phyloP scores from a whole-genome alignment of 768 basidiomycete species.

The Leccinum barrowsii region DNA sequence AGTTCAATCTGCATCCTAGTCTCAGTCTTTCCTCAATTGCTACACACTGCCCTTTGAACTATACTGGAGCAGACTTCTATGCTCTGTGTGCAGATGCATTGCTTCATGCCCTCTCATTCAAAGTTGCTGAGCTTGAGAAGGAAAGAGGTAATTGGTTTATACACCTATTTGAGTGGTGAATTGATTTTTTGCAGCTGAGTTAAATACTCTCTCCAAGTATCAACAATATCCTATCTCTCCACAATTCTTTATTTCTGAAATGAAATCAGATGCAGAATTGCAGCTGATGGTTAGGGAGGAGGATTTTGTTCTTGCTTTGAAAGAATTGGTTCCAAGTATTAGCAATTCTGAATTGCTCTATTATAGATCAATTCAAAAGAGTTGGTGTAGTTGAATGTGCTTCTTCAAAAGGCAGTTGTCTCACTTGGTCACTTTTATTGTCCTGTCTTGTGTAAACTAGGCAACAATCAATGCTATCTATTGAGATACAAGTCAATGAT shows the following conservation, averaged over 20 bases:
- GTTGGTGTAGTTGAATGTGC: slow-evolving; percentile 11
- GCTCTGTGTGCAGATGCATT: slow-evolving; percentile 96
- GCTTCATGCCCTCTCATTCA: slow-evolving; percentile 90
- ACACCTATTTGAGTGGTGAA: not conserved
- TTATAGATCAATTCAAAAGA: slow-evolving; percentile 56
- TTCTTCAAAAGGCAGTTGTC: too few species aligned
- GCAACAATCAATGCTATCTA: too few species aligned
- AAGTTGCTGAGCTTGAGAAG: slow-evolving; percentile 73
- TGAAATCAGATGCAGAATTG: slow-evolving; percentile 67
- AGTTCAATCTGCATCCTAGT: slow-evolving; percentile 75
- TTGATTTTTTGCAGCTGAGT: slow-evolving; percentile 3
- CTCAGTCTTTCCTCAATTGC: slow-evolving; percentile 65
- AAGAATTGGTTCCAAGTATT: slow-evolving; percentile 74
- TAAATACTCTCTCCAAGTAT: slow-evolving; percentile 48
- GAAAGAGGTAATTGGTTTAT: slow-evolving; percentile 53
- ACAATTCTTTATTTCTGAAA: slow-evolving; percentile 86
- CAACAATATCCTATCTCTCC: slow-evolving; percentile 67
- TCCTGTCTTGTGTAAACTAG: too few species aligned
- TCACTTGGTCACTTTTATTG: too few species aligned
- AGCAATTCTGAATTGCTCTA: slow-evolving; percentile 83
- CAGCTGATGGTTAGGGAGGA: slow-evolving; percentile 67
- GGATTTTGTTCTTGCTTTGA: slow-evolving; percentile 77
- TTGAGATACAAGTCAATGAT: too few species aligned
- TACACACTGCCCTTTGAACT: slow-evolving; percentile 82
- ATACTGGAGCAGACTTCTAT: slow-evolving; percentile 97